phyloP scores from a whole-genome alignment of 2,329 filamentous ascomycete species.

The Botrytis pseudocinerea region DNA sequence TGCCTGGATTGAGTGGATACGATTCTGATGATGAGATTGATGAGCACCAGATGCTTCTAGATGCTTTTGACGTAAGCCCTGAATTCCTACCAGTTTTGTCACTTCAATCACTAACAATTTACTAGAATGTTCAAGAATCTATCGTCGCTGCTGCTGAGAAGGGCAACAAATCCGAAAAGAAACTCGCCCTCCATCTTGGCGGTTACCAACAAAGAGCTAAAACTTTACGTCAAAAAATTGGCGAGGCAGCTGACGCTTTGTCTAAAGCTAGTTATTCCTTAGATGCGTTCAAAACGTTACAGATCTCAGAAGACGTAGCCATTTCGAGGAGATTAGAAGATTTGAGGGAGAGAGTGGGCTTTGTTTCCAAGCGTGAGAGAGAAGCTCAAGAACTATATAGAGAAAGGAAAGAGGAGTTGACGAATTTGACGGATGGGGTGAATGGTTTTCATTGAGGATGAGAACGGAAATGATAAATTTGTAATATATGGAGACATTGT shows the following conservation, averaged over 20 bases:
- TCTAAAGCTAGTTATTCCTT: slow-evolving; percentile 72
- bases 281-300: slow-evolving; percentile 71
- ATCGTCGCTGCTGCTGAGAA: slow-evolving; percentile 75
- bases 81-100: slow-evolving; percentile 8
- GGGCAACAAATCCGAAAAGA: slow-evolving; percentile 90
- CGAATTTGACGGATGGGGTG: slow-evolving; percentile 50
- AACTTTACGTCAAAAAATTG: slow-evolving; percentile 75
- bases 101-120: slow-evolving; percentile 28
- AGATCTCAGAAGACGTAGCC: slow-evolving; percentile 77
- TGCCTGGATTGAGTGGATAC: slow-evolving; percentile 81
- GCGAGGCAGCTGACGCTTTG: slow-evolving; percentile 71
- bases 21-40: slow-evolving; percentile 66
- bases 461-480: neutral
- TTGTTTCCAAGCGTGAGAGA: slow-evolving; percentile 77
- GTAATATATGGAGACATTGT: slow-evolving; percentile 14
- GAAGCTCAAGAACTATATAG: slow-evolving; percentile 89
- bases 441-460: slow-evolving; percentile 23
- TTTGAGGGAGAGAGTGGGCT: slow-evolving; percentile 79
- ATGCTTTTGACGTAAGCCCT: slow-evolving; percentile 70
- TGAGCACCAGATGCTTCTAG: slow-evolving; percentile 41
- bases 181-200: slow-evolving; percentile 80
- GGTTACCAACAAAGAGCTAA: slow-evolving; percentile 89
- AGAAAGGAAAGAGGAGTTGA: slow-evolving; percentile 73
- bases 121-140: slow-evolving; percentile 66
- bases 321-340: slow-evolving; percentile 70